Conservation (phyloP, 192 early-diverging fungal species). For the Tieghemiomyces parasiticus region DNA sequence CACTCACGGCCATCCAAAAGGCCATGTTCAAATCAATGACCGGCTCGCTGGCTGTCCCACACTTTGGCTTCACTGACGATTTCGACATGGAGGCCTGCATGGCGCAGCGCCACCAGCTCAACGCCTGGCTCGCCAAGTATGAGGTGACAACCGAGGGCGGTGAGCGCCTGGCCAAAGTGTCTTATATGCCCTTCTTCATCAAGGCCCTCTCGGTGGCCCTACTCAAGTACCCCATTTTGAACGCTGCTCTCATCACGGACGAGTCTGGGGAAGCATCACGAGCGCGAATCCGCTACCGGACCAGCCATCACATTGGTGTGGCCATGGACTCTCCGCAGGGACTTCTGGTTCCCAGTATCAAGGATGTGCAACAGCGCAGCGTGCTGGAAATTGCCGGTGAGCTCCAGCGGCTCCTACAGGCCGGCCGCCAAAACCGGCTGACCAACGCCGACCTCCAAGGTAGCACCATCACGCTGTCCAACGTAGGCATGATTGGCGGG, state of each 20-base stretch:
- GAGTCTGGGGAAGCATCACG: conserved; percentile 20
- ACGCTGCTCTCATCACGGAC: conserved; percentile 41
- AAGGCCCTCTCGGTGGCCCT: conserved; percentile 78
- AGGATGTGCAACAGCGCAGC: conserved; percentile 72
- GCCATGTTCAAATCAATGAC: conserved; percentile 98
- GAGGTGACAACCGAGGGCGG: conserved; percentile 22
- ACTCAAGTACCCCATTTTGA: conserved; percentile 71
- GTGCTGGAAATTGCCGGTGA: conserved; percentile 84
- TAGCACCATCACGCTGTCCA: conserved; percentile 86
- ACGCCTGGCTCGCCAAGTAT: conserved; percentile 34
- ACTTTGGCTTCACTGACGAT: conserved; percentile 90
- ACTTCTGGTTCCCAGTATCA: conserved; percentile 86
- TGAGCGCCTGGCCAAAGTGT: conserved; percentile 49
- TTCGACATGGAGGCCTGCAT: conserved; percentile 58
- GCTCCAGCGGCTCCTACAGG: conserved; percentile 50
- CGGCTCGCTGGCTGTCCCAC: conserved; percentile 76
- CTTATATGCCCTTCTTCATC: conserved; percentile 92
- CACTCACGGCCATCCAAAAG: conserved; percentile 80
- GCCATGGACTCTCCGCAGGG: conserved; percentile 98
- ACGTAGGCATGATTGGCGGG: conserved; percentile 90
- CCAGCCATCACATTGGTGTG: conserved; percentile 80
- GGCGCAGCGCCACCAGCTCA: conserved; percentile 46
- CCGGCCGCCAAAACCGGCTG: conserved; percentile 44
- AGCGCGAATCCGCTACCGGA: conserved; percentile 55
- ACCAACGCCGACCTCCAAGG: conserved; percentile 51